A percentile compares a stretch with the other conserved stretches of the same genome.
These are phyloP conservation scores for Gastroboletus turbinatus DNA, from an alignment of 1,284 basidiomycete genomes.

Conservation along the genomic window DNA sequence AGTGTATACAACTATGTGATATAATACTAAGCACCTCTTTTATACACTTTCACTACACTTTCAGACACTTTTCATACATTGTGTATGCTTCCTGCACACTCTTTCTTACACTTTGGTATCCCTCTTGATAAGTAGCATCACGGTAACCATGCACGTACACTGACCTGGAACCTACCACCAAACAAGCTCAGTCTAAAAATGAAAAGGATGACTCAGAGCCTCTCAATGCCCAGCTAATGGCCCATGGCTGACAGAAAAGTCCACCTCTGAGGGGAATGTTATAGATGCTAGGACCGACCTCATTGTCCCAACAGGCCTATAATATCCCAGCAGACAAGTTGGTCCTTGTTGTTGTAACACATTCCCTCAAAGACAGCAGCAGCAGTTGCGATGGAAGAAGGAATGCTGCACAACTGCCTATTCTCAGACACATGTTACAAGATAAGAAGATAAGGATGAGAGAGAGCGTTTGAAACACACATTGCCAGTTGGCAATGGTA, in stretches of 20 bases:
- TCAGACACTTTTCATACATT: no score
- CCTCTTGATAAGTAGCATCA: conserved; percentile 95
- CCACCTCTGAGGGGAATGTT: conserved; percentile 96
- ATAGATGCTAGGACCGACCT: conserved; percentile 92
- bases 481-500: conserved; percentile 83
- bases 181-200: not conserved
- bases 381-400: conserved; percentile 81
- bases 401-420: conserved; percentile 67
- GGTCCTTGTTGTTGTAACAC: conserved; percentile 95
- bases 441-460: not conserved
- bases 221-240: conserved; percentile 77
- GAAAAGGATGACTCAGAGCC: not conserved
- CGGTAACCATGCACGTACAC: conserved; percentile 99
- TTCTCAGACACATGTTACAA: conserved; percentile 9
- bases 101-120: no score
- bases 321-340: conserved; percentile 92
- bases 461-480: conserved; percentile 39
- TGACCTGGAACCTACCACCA: conserved; percentile 80
- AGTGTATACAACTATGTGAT: no score
- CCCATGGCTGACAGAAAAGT: conserved; percentile 93
- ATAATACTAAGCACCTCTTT: no score
- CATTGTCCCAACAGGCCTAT: conserved; percentile 96
- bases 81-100: no score
- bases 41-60: no score
- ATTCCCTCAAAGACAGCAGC: conserved; percentile 86